phyloP scores from a whole-genome alignment of 2,329 filamentous ascomycete species.

The Aspergillus sp. region DNA sequence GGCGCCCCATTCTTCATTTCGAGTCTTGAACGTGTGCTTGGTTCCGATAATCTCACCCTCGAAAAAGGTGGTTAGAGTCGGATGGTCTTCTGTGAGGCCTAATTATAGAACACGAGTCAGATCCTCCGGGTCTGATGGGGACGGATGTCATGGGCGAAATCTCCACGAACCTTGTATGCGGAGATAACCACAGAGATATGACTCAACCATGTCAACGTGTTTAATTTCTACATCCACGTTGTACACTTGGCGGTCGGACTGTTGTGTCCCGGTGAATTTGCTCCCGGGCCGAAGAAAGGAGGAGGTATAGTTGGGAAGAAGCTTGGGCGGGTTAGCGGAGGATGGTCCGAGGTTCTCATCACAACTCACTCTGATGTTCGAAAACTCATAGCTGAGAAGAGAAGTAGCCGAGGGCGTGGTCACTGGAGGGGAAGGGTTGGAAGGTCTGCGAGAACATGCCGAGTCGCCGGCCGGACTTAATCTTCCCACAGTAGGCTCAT shows the following conservation, averaged over 20 bases:
- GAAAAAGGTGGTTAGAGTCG: constrained; percentile 96
- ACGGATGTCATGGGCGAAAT: background rate
- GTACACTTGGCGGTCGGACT: constrained; percentile 89
- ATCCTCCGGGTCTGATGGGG: background rate
- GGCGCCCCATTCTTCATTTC: constrained; percentile 87
- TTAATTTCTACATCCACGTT: constrained; percentile 97
- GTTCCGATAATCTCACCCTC: constrained; percentile 96
- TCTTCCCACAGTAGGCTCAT: constrained; percentile 30
- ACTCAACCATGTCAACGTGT: constrained; percentile 90
- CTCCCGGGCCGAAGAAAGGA: constrained; percentile 85
- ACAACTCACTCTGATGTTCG: constrained; percentile 53
- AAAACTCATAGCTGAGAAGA: constrained; percentile 55
- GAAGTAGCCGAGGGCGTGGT: constrained; percentile 40
- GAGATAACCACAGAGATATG: constrained; percentile 90
- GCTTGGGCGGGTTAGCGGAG: constrained; percentile 44
- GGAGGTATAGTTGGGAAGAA: constrained; percentile 75
- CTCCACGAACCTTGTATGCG: constrained; percentile 76
- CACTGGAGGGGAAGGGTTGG: constrained; percentile 28
- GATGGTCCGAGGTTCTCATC: background rate
- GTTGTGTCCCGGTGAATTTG: constrained; percentile 84
- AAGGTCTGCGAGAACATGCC: constrained; percentile 23
- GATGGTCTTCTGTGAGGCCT: constrained; percentile 94
- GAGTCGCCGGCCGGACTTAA: constrained; percentile 35
- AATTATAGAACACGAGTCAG: constrained; percentile 8
- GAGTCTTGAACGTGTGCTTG: constrained; percentile 91